Base-by-base conservation (phyloP, 306 rosid species). In the Herpetospermum pedunculosum region DNA sequence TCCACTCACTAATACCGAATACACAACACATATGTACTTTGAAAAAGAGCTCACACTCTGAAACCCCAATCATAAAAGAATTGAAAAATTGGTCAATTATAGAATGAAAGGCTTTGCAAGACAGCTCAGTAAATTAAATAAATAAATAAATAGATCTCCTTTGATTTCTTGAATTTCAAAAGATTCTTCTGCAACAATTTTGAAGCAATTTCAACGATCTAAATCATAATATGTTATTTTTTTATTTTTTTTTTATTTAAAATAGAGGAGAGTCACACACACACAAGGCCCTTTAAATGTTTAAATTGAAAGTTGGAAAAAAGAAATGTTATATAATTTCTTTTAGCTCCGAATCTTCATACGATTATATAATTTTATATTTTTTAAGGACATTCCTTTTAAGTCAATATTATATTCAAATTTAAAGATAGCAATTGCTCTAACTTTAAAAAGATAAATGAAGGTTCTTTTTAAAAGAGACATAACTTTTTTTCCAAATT, bases 401-500 rank as follows among this genome's bases (percentile, higher is more conserved):
- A 23, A 67, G 52, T 67, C 72, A 40, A 40, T 16, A 5, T 23
- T 40, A 41, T 38, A 38, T 40, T 67, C 49, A 41, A 67, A 67
- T 26, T 68, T 43, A 41, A 67, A 67, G 49, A 40, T 41, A 38
- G 37, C 50, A 65, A 41, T 71, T 50, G 7, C n/a, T 38, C 7
- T 4, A 50, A 53, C 49, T 34, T 76, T 71, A 26, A 34, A 50
- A 80, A 76, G 43, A 28, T 23, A 50, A 70, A 70, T 1, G 69
- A 74, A 13, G 50, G 8, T 47, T 77, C 67, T 63, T 23, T 67
- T 35, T 3, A 44, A 37, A 72, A 48, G 77, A 72, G 73, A 75
- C 18, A 49, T 13, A 35, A 30, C 55, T 69, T 69, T 60, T 52
- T 59, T 37, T 67, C 53, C 52, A 67, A 67, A 13, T 67, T 67